phyloP scores from a whole-genome alignment of 352 stramenopile genomes.

The Lagenidium giganteum region DNA sequence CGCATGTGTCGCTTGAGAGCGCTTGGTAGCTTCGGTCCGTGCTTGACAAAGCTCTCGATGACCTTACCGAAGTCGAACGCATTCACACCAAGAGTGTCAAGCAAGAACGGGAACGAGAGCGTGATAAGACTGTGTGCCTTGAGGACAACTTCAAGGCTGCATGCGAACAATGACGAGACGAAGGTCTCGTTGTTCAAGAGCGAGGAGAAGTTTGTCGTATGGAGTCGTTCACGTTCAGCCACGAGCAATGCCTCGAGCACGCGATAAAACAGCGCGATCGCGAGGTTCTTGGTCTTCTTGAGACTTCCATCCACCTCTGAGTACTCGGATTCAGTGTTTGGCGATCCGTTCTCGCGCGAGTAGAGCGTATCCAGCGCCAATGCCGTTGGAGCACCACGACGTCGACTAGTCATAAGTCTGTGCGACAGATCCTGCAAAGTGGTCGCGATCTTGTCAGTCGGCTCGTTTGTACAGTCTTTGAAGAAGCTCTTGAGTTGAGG shows the following conservation, averaged over 20 bases:
- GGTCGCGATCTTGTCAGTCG: constrained; percentile 44
- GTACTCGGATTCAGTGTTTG: constrained; percentile 8
- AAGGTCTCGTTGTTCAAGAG: constrained; percentile 82
- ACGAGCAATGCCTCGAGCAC: constrained; percentile 72
- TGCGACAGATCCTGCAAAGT: constrained; percentile 45
- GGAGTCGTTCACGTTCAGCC: constrained; percentile 64
- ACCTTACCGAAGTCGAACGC: constrained; percentile 86
- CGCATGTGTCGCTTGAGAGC: constrained; percentile 83
- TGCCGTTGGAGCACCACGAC: constrained; percentile 8
- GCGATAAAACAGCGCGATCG: constrained; percentile 72
- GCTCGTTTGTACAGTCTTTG: constrained; percentile 45
- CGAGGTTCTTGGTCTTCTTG: constrained; percentile 61
- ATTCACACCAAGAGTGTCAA: constrained; percentile 69
- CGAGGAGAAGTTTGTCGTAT: constrained; percentile 68
- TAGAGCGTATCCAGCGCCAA: constrained; percentile 2
- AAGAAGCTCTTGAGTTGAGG: constrained; percentile 56
- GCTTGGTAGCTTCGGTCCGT: constrained; percentile 60
- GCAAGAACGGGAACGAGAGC: constrained; percentile 76
- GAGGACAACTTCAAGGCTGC: constrained; percentile 76
- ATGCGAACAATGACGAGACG: constrained; percentile 72
- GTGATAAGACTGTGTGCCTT: constrained; percentile 85
- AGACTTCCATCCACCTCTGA: constrained; percentile 75
- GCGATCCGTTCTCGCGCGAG: neutral
- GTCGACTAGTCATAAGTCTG: constrained; percentile 36
- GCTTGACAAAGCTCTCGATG: constrained; percentile 85